Conservation (phyloP, 495 filamentous ascomycete species). For the Penicillium ochrochloron region DNA sequence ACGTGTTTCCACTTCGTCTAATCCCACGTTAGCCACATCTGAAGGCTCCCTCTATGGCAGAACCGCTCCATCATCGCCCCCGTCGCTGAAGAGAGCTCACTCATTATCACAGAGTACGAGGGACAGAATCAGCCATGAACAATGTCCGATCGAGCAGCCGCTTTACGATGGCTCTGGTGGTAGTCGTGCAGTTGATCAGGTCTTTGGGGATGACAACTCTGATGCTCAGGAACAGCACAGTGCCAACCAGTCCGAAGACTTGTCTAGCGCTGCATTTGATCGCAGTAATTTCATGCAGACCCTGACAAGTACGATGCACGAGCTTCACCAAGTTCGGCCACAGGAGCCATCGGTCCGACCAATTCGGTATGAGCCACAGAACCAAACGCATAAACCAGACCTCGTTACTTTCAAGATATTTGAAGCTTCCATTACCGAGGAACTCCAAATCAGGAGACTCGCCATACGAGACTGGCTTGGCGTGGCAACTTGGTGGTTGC, state of each 20-base stretch:
- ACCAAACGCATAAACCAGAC: not conserved
- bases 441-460: not conserved
- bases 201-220: not conserved
- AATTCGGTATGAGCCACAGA: not conserved
- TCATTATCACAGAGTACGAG: not conserved
- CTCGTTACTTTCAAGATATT: not conserved
- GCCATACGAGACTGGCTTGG: not conserved
- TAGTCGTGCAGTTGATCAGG: not conserved
- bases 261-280: not conserved
- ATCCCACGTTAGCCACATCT: not conserved
- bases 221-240: not conserved
- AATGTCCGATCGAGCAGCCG: not conserved
- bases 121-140: not conserved
- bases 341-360: not conserved
- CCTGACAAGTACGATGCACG: not conserved
- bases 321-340: not conserved
- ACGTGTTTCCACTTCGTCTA: not conserved
- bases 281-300: not conserved
- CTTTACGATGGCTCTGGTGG: not conserved
- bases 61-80: not conserved
- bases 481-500: not conserved
- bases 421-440: not conserved
- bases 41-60: not conserved
- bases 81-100: not conserved
- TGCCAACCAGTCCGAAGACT: not conserved